Conservation (phyloP, 768 basidiomycete genomes). For the Chalciporus piperatus region DNA sequence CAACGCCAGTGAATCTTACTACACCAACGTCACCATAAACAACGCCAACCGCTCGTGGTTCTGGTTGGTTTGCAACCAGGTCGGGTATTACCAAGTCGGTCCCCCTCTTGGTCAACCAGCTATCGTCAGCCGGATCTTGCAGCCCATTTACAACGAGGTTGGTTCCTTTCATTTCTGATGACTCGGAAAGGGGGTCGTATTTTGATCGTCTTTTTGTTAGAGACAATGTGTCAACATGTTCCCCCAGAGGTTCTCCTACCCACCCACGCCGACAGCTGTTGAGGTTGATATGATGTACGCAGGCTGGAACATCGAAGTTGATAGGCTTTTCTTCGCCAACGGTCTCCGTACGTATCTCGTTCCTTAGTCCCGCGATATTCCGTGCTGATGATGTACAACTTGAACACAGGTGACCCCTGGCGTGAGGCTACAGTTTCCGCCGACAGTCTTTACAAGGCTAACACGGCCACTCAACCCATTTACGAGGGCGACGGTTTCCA, state of each 20-base stretch:
- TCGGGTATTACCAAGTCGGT: slow-evolving; percentile 49
- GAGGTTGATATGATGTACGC: slow-evolving; percentile 49
- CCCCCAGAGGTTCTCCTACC: slow-evolving; percentile 50
- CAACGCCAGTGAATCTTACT: slow-evolving; percentile 38
- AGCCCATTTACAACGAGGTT: slow-evolving; percentile 30
- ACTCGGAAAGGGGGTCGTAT: not conserved
- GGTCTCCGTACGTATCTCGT: slow-evolving; percentile 49
- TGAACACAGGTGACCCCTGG: slow-evolving; percentile 66
- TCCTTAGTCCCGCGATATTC: too few relatives aligned
- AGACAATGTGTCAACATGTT: slow-evolving; percentile 73
- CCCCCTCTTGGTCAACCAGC: slow-evolving; percentile 36
- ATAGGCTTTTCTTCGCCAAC: slow-evolving; percentile 67
- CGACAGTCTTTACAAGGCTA: slow-evolving; percentile 41
- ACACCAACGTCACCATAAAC: slow-evolving; percentile 54
- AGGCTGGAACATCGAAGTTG: slow-evolving; percentile 60
- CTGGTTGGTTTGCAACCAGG: slow-evolving; percentile 74
- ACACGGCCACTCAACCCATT: slow-evolving; percentile 55
- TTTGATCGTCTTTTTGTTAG: slow-evolving; percentile 28
- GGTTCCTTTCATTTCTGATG: not conserved
- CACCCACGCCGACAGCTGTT: slow-evolving; percentile 42
- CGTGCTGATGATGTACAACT: not conserved
- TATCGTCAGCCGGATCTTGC: slow-evolving; percentile 33
- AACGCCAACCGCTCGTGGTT: slow-evolving; percentile 62
- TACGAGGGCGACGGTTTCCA: slow-evolving; percentile 64
- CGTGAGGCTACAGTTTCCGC: slow-evolving; percentile 66